Base-by-base conservation (phyloP, 805 yeast genomes). In the Dipodascus albidus region DNA sequence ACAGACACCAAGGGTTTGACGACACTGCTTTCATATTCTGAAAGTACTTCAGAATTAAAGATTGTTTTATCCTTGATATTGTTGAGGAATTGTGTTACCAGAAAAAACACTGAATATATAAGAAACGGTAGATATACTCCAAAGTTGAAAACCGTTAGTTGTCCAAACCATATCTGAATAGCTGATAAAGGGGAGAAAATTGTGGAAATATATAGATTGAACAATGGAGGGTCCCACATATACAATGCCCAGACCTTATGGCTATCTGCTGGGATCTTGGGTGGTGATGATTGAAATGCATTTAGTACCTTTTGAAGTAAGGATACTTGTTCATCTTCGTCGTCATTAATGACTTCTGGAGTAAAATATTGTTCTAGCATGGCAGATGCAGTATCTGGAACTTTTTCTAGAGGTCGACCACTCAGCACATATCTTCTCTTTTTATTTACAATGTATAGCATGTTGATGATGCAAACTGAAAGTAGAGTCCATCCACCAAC, bases 191-290 rank as follows among this genome's bases (percentile, higher is more conserved):
- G 93, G 4, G 87, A 81, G 57, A 80, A 81, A 1, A 78, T 65
- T 1, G 78, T 70, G 24, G 78, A 72, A 1, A 84, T 59, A 50
- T 71, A 67, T 3, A 83, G 69, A 31, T 74, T 74, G 62, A 83
- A 81, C 57, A 72, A 72, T 0, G 83, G 74, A 0, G 91, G 91
- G 47, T 73, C 71, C 95, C 95, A 85, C 50, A 83, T 76, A 19
- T 67, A 69, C 47, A 85, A 64, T 54, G 78, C 76, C 79, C 84
- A 83, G 1, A 59, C 38, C 14, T 62, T 59, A 8, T 56, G 58
- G 3, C 23, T 47, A 27, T 47, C 33, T 6, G 15, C 47, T 23
- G 49, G 35, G 41, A 6, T n/a, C 15, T 19, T 22, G 14, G 20
- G 49, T 31, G 53, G n/a, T 23, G 27, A 20, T 23, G 19, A 20